Evolutionary conservation across 768 basidiomycete genomes (phyloP).

Genomic region (Lactarius sanguifluus): DNA sequence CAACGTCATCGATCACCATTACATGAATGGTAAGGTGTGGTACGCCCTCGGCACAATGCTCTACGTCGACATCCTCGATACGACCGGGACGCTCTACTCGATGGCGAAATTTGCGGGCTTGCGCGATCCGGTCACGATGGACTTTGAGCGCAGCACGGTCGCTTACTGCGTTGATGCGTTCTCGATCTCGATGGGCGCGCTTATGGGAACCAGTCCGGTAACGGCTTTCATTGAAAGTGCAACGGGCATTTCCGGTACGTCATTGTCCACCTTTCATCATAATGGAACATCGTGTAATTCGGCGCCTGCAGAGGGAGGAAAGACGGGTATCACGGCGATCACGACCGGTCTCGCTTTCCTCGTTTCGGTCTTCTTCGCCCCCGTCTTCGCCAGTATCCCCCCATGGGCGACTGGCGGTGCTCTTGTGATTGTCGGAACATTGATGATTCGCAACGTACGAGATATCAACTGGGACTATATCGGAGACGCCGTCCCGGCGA

Average conservation of each 20-base stretch:
- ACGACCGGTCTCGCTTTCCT: slow-evolving; percentile 75
- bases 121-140: slow-evolving; percentile 77
- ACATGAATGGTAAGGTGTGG: slow-evolving; percentile 71
- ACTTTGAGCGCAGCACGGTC: slow-evolving; percentile 81
- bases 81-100: slow-evolving; percentile 75
- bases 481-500: slow-evolving; percentile 85
- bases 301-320: slow-evolving; percentile 67
- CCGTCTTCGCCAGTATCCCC: slow-evolving; percentile 85
- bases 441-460: slow-evolving; percentile 82
- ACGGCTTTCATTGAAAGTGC: slow-evolving; percentile 83
- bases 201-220: slow-evolving; percentile 78
- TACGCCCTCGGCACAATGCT: slow-evolving; percentile 87
- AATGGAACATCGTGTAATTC: background rate
- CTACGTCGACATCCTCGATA: slow-evolving; percentile 78
- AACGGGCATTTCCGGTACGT: slow-evolving; percentile 67
- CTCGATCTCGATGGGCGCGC: slow-evolving; percentile 75
- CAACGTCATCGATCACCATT: slow-evolving; percentile 53
- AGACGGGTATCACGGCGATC: slow-evolving; percentile 81
- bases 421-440: slow-evolving; percentile 79
- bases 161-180: slow-evolving; percentile 85
- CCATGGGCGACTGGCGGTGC: slow-evolving; percentile 87
- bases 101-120: slow-evolving; percentile 93
- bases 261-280: slow-evolving; percentile 19
- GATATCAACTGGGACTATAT: slow-evolving; percentile 91
- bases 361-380: slow-evolving; percentile 82